phyloP scores from a whole-genome alignment of 1,284 basidiomycete genomes.

The Cerrena zonata region DNA sequence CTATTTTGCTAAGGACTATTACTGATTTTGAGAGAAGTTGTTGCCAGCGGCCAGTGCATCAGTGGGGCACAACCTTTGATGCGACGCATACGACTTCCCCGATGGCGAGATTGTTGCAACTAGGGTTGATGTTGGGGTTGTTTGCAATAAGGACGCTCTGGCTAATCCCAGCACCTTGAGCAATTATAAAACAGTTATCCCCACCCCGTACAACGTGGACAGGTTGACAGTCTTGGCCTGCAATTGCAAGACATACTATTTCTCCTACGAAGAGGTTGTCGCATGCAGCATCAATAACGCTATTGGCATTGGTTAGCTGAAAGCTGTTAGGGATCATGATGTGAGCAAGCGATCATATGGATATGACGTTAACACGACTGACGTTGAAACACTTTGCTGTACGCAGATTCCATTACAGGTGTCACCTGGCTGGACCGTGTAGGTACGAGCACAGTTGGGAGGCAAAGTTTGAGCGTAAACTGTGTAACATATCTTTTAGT shows the following conservation, averaged over 20 bases:
- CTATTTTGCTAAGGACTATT: no score
- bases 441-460: slow-evolving; percentile 20
- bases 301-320: slow-evolving; percentile 60
- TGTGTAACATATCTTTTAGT: no score
- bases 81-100: no score
- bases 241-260: slow-evolving; percentile 40
- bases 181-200: slow-evolving; percentile 12
- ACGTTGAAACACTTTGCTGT: slow-evolving; percentile 61
- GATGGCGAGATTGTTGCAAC: slow-evolving; percentile 53
- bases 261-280: slow-evolving; percentile 45
- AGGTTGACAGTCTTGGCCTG: slow-evolving; percentile 17
- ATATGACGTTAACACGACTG: no score
- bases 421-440: slow-evolving; percentile 53
- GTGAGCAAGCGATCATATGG: no score
- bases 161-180: slow-evolving; percentile 7
- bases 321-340: slow-evolving; percentile 60
- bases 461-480: slow-evolving; percentile 1
- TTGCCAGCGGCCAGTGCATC: no score
- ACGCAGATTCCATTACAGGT: slow-evolving; percentile 64
- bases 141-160: slow-evolving; percentile 30
- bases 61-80: no score
- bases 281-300: slow-evolving; percentile 45
- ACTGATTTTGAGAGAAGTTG: no score
- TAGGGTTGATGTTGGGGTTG: slow-evolving; percentile 56
- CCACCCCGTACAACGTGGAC: slow-evolving; percentile 34